Percentiles rank a stretch among this genome's conserved stretches.
Conservation (phyloP, 2,329 filamentous ascomycete genomes). For the Neopestalotiopsis sp. region DNA sequence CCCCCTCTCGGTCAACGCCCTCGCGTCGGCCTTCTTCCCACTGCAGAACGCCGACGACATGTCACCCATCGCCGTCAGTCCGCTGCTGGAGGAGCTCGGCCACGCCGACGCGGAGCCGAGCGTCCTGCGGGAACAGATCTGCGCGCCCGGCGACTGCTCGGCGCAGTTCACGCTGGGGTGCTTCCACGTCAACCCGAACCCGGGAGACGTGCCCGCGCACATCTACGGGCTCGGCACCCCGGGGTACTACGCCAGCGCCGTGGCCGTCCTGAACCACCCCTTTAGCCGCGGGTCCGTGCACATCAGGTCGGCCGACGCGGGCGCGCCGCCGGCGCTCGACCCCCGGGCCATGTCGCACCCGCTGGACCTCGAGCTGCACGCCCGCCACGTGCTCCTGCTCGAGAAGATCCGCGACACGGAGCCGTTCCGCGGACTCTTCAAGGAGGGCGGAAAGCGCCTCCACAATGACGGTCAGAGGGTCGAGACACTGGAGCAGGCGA, state of each 20-base stretch:
- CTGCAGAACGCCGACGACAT: slow-evolving; percentile 36
- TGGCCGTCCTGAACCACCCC: slow-evolving; percentile 65
- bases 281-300: slow-evolving; percentile 66
- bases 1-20: slow-evolving; percentile 45
- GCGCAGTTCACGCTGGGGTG: slow-evolving; percentile 22
- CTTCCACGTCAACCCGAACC: neutral
- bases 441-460: slow-evolving; percentile 43
- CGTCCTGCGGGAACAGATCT: slow-evolving; percentile 33
- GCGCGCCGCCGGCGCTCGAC: slow-evolving; percentile 55
- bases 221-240: slow-evolving; percentile 30
- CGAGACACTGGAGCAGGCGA: slow-evolving; percentile 40
- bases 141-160: slow-evolving; percentile 35
- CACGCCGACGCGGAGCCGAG: slow-evolving; percentile 26
- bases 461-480: slow-evolving; percentile 29
- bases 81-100: slow-evolving; percentile 25
- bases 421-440: slow-evolving; percentile 48
- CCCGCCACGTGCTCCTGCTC: slow-evolving; percentile 48
- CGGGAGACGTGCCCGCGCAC: neutral
- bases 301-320: slow-evolving; percentile 50
- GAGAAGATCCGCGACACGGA: slow-evolving; percentile 40
- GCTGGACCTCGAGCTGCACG: slow-evolving; percentile 60
- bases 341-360: slow-evolving; percentile 61
- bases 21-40: slow-evolving; percentile 42
- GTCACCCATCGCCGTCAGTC: slow-evolving; percentile 31
- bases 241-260: slow-evolving; percentile 59